Evolutionary conservation across 768 basidiomycete species (phyloP), one percentile per base, ranked within the genome.

Genomic region (Mycena filopes): DNA sequence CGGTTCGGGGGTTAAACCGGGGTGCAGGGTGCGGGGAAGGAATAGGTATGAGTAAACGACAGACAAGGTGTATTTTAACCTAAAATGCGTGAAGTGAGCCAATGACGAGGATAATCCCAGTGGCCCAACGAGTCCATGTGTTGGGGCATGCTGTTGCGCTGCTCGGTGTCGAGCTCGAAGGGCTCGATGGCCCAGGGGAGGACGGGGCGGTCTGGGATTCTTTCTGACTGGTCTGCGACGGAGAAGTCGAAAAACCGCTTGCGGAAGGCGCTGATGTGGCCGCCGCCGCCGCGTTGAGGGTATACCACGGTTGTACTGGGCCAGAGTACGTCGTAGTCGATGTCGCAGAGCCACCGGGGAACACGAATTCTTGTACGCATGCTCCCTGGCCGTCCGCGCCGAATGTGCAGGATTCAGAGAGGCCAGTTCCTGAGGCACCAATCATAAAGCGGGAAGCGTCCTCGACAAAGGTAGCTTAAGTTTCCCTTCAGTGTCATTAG

Each of bases 251-350:
- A n/a, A 50, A 36, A 20, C 49, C 49, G 31, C 31, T 38, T 9
- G 42, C 4, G 7, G 21, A 10, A 1, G 55, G 25, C 1, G 63
- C 63, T 40, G n/a, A n/a, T n/a, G n/a, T n/a, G n/a, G n/a, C n/a
- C n/a, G n/a, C n/a, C n/a, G n/a, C n/a, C n/a, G n/a, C n/a, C n/a
- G n/a, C 20, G 57, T 64, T 64, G 18, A 64, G 40, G 2, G 63
- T 64, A 25, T 57, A 57, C 63, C 63, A 64, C 3, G 63, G 55
- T 29, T 25, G 25, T 15, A 64, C 63, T 0, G 55, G 63, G 18
- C 63, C 63, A 21, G 55, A 48, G 48, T 21, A 57, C 46, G 63
- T 64, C 41, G 23, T 5, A 15, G 55, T 57, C 9, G 57, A 40
- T 4, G 47, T 57, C 3, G 54, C 38, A 28, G 38, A 16, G 23